Evolutionary conservation across 768 basidiomycete genomes (phyloP), one percentile per base, ranked within the genome.

Genomic region (Mycena alexandri): DNA sequence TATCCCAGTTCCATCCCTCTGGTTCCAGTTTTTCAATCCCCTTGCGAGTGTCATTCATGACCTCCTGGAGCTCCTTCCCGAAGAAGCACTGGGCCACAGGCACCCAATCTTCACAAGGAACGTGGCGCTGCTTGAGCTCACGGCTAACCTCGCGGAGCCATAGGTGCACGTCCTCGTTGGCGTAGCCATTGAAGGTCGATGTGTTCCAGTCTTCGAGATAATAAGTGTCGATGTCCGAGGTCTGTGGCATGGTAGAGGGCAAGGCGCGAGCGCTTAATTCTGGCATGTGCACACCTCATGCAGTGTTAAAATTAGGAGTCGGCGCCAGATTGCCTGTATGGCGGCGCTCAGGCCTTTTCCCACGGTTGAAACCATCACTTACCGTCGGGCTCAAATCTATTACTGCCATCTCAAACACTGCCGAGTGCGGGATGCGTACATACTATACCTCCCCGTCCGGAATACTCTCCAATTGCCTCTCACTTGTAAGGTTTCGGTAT

Each of bases 1-100:
- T 21, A 16, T 56, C 55, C 55, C 55, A 57, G 13, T 57, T 19
- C 55, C 55, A 57, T n/a, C 47, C 47, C 21, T 24, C 47, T 48
- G 47, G 47, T 29, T 51, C 48, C 25, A 29, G 8, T 14, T 57
- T 44, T 25, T 57, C 55, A 12, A 44, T 21, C 5, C 55, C 55
- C 41, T 42, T 19, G 24, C 29, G 21, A 16, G 38, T 38, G 3
- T 57, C 55, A 12, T 24, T 22, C 55, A 57, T 17, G 10, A 57
- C 55, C 16, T 12, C 36, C 36, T 25, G 55, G n/a, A 25, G 55
- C 14, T 57, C 55, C 13, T 21, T 14, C 9, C 41, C 55, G 16
- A 57, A 17, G 13, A 57, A 57, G 29, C 43, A 38, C n/a, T 16
- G 5, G 14, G 41, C 55, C 16, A 57, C 25, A 24, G 25, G 22